Evolutionary conservation across 192 early-diverging fungal genomes (phyloP).

Genomic region (Backusella sp.): DNA sequence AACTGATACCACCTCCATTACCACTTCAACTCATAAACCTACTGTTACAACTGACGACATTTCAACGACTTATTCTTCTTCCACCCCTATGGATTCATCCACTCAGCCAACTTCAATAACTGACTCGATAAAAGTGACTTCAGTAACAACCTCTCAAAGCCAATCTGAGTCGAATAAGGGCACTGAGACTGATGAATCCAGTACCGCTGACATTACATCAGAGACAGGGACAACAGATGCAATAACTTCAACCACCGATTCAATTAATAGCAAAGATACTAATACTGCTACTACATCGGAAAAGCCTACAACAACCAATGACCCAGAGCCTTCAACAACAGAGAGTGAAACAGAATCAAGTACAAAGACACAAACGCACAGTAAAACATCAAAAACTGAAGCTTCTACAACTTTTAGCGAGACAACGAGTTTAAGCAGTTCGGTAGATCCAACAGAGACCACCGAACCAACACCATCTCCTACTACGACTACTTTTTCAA

Average conservation of each 20-base stretch:
- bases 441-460: not conserved
- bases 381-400: not conserved
- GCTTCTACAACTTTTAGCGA: not conserved
- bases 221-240: not conserved
- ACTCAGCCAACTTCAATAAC: not conserved
- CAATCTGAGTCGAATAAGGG: not conserved
- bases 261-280: not conserved
- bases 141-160: not conserved
- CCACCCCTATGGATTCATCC: not conserved
- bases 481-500: not conserved
- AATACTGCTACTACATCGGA: not conserved
- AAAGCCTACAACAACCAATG: not conserved
- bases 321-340: not conserved
- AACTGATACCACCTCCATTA: not conserved
- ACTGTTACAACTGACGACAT: not conserved
- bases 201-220: not conserved
- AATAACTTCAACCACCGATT: not conserved
- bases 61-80: not conserved
- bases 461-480: not conserved
- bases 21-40: not conserved
- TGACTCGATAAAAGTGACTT: not conserved
- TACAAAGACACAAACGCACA: not conserved
- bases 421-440: not conserved
- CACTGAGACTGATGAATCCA: not conserved
- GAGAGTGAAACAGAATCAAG: not conserved